Conservation (phyloP, 345 rosid species). For the Trapa incisa region DNA sequence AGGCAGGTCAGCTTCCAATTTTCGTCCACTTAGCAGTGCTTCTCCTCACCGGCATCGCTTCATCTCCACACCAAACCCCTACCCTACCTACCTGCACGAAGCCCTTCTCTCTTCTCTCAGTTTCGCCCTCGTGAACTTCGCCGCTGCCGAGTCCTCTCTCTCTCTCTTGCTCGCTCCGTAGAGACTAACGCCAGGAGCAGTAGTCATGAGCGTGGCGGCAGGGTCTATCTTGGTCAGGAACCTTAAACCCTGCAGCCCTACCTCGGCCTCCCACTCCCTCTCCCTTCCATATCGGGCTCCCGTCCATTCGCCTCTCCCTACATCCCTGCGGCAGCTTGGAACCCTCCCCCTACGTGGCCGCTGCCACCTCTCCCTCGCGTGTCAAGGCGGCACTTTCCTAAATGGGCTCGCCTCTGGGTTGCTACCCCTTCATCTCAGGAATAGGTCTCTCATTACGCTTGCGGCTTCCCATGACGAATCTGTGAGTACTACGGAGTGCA, state of each 20-base stretch:
- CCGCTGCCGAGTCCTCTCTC: too few species aligned
- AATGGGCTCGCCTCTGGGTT: not conserved
- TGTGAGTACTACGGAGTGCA: conserved; percentile 2
- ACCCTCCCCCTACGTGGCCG: not conserved
- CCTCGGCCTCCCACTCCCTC: not conserved
- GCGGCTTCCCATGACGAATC: conserved; percentile 13
- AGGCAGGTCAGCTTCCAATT: too few species aligned
- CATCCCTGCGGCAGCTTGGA: not conserved
- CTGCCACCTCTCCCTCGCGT: not conserved
- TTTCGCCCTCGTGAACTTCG: too few species aligned
- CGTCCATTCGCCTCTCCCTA: not conserved
- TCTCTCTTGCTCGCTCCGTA: too few species aligned
- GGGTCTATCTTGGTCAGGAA: conserved; percentile 6
- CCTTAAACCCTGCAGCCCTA: not conserved
- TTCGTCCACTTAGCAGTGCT: too few species aligned
- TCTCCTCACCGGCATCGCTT: too few species aligned
- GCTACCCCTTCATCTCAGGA: conserved; percentile 1
- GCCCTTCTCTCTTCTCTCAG: too few species aligned
- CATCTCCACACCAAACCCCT: too few species aligned
- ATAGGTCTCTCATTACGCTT: conserved; percentile 3
- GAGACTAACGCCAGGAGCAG: not conserved
- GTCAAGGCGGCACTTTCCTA: too few species aligned
- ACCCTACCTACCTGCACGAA: too few species aligned
- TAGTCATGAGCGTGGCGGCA: conserved; percentile 7
- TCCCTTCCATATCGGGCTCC: not conserved